Conservation (phyloP, 768 basidiomycete species). For the Hygrophorus pudorinus region DNA sequence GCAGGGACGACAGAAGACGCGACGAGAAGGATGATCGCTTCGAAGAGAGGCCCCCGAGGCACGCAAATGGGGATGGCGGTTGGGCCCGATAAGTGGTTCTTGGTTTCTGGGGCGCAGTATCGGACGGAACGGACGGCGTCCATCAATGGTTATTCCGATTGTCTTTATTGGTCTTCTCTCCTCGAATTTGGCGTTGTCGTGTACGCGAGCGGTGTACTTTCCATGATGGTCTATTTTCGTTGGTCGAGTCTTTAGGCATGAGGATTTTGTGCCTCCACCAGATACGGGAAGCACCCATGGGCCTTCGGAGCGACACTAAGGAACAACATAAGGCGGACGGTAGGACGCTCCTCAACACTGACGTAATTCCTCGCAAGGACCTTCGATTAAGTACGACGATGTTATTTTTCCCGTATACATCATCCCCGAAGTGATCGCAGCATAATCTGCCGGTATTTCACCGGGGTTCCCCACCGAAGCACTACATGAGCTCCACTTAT, state of each 20-base stretch:
- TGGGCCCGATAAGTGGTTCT: slow-evolving; percentile 56
- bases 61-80: slow-evolving; percentile 68
- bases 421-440: too few relatives aligned
- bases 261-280: neutral
- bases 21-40: slow-evolving; percentile 77
- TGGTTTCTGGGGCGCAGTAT: slow-evolving; percentile 20
- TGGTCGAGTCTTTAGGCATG: slow-evolving; percentile 17
- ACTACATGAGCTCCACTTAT: too few relatives aligned
- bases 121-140: slow-evolving; percentile 27
- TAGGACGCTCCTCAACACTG: too few relatives aligned
- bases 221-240: slow-evolving; percentile 34
- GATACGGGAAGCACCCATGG: too few relatives aligned
- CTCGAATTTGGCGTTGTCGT: slow-evolving; percentile 40
- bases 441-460: too few relatives aligned
- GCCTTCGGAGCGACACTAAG: too few relatives aligned
- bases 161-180: slow-evolving; percentile 36
- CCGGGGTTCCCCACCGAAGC: too few relatives aligned
- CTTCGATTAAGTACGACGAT: too few relatives aligned
- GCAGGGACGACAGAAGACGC: slow-evolving; percentile 70
- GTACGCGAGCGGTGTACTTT: slow-evolving; percentile 48
- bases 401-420: too few relatives aligned
- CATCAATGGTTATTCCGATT: slow-evolving; percentile 31
- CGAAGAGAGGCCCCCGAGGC: slow-evolving; percentile 67
- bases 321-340: too few relatives aligned
- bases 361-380: too few relatives aligned